Evolutionary conservation across 169 alveolate genomes (phyloP), one percentile per base, ranked within the genome.

Genomic region (Cryptosporidium felis): DNA sequence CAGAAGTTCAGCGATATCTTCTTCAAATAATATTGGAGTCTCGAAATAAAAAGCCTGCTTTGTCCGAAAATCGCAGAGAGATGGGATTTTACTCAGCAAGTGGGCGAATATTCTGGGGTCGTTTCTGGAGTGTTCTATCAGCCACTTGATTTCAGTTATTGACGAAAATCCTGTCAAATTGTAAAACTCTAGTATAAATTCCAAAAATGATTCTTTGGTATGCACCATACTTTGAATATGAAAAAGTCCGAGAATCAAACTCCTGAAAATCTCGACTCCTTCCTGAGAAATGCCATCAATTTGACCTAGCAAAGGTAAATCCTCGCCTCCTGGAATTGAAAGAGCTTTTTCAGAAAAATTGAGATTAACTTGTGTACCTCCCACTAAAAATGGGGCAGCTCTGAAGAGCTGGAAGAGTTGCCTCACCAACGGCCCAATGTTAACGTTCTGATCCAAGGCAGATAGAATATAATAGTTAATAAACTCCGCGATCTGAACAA

Each of bases 91-190:
- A 36, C 32, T 18, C 21, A 40, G 26, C 0, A 74, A 36, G 14
- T 41, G 45, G 26, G 34, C 18, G 21, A 12, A 36, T 5, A 34
- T 34, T 56, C 16, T 28, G n/a, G 63, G 63, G 5, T 56, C 28
- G 16, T 18, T 41, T 9, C 23, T 38, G 2, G 30, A 32, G 36
- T 40, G 51, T 34, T 74, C 67, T 16, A 56, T 74, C n/a, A 74
- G n/a, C 85, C 85, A 74, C 56, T 56, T 74, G 38, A 74, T 74
- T 53, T 53, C 85, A 1, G 85, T 74, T 23, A 74, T 30, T 21
- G 60, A 51, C 0, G 85, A 74, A 53, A 53, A 74, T 3, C 85
- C 85, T 30, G 85, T 74, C 10, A 56, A 30, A 53, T 74, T 74
- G 67, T 74, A 56, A 32, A 74, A 74, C 12, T 53, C 85, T n/a